These are phyloP conservation scores for Penicillium odoratum DNA, from an alignment of 495 filamentous ascomycete genomes.

Conservation along the genomic window DNA sequence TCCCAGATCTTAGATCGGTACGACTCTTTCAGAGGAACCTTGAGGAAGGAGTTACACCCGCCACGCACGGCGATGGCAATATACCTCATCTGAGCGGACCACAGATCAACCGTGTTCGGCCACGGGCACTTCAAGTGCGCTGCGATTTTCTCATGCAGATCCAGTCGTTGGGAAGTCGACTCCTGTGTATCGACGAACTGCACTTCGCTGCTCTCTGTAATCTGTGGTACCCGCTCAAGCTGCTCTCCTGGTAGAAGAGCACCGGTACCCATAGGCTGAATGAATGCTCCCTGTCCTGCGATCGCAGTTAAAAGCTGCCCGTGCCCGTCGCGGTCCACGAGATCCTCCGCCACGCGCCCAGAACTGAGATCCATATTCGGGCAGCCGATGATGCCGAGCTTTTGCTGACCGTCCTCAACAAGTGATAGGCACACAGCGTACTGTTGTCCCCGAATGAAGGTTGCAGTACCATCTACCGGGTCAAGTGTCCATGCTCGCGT, in stretches of 20 bases:
- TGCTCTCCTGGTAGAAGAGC: constrained; percentile 38
- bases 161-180: constrained; percentile 42
- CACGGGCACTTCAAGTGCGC: constrained; percentile 45
- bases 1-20: constrained; percentile 70
- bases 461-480: constrained; percentile 71
- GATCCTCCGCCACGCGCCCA: constrained; percentile 45
- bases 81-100: constrained; percentile 66
- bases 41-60: constrained; percentile 59
- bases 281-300: constrained; percentile 54
- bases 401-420: constrained; percentile 47
- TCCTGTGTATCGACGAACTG: constrained; percentile 50
- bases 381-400: constrained; percentile 55
- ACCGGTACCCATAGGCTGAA: constrained; percentile 44
- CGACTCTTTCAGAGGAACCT: constrained; percentile 54
- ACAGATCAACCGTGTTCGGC: constrained; percentile 55
- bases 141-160: constrained; percentile 49
- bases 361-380: constrained; percentile 49
- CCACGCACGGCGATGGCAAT: constrained; percentile 56
- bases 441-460: constrained; percentile 61
- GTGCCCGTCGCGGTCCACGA: constrained; percentile 47
- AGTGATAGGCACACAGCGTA: constrained; percentile 65
- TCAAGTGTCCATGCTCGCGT: constrained; percentile 65
- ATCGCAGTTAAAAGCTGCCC: constrained; percentile 60
- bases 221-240: constrained; percentile 29
- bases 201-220: constrained; percentile 36